Base-by-base conservation (phyloP, 108 stramenopile species). In the Schizochytrium sp. region DNA sequence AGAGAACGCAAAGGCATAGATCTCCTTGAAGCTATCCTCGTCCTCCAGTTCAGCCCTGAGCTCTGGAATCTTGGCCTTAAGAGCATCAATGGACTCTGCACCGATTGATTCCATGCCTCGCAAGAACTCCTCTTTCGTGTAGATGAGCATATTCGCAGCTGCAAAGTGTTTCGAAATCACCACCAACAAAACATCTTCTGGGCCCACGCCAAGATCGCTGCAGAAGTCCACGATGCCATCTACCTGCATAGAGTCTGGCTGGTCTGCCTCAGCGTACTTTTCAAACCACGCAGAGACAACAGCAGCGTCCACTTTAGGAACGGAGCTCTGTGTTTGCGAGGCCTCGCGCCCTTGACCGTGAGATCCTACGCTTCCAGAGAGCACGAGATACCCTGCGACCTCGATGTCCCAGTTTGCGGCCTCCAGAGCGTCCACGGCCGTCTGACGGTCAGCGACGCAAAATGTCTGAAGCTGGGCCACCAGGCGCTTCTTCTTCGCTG, bases 51-150 rank as follows among this genome's bases (percentile, higher is more conserved):
- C 76, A 53, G 50, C 53, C 50, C 76, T 47, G 47, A 83, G 76
- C 38, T 49, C 76, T 3, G 76, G 76, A 28, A 83, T 49, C 50
- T 83, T 49, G 50, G 49, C 12, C 47, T 55, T 83, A 53, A 83
- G 76, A 17, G 8, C 47, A 10, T 83, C 76, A 0, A 83, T n/a
- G 15, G 76, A 38, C 28, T 83, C 76, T 10, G 40, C 53, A 10
- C 76, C 76, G 50, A 83, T 83, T 13, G 76, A 17, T 53, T 83
- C 5, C 76, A 83, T 83, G 50, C 76, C 76, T 5, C 53, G 76
- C 19, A 83, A 17, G 47, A 83, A 83, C 76, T 83, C 76, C 55
- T 83, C 76, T 28, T 83, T 83, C 40, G 76, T 83, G 76, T 83
- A 83, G 28, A 83, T 53, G 3, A 83, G 76, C 76, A 83, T 83